These are phyloP conservation scores for Apophysomyces trapeziformis DNA, from an alignment of 371 early-diverging fungal genomes.

Conservation along the genomic window DNA sequence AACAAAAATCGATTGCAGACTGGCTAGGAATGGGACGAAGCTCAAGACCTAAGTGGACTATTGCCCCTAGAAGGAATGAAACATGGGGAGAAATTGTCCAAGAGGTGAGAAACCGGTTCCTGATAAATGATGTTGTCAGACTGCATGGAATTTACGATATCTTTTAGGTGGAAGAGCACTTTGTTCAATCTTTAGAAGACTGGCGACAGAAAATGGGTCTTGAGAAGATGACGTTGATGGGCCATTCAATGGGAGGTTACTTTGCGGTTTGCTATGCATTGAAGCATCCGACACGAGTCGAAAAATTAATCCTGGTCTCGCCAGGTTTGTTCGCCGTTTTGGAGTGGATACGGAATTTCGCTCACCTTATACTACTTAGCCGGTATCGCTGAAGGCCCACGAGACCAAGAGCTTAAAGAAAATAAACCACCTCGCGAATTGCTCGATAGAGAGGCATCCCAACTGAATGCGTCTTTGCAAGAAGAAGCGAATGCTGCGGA, in stretches of 20 bases:
- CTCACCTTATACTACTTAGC: conserved; percentile 30
- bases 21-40: conserved; percentile 91
- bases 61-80: conserved; percentile 35
- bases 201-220: conserved; percentile 84
- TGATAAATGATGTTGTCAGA: conserved; percentile 11
- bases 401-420: conserved; percentile 26
- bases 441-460: conserved; percentile 36
- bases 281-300: conserved; percentile 87
- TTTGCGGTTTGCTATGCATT: conserved; percentile 86
- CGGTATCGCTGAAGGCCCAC: conserved; percentile 61
- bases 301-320: conserved; percentile 86
- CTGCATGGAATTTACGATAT: conserved; percentile 29
- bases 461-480: conserved; percentile 34
- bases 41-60: conserved; percentile 72
- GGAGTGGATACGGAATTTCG: not conserved
- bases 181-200: conserved; percentile 89
- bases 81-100: conserved; percentile 56
- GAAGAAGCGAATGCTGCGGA: conserved; percentile 34
- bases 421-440: conserved; percentile 32
- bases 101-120: conserved; percentile 26
- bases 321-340: conserved; percentile 59
- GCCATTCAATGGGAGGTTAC: conserved; percentile 91
- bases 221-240: conserved; percentile 83
- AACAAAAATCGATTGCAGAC: conserved; percentile 47
- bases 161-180: conserved; percentile 77